Percentiles rank a stretch among this genome's conserved stretches.
phyloP scores from a whole-genome alignment of 2,329 filamentous ascomycete species.

The Phyllosticta paracitricarpa region DNA sequence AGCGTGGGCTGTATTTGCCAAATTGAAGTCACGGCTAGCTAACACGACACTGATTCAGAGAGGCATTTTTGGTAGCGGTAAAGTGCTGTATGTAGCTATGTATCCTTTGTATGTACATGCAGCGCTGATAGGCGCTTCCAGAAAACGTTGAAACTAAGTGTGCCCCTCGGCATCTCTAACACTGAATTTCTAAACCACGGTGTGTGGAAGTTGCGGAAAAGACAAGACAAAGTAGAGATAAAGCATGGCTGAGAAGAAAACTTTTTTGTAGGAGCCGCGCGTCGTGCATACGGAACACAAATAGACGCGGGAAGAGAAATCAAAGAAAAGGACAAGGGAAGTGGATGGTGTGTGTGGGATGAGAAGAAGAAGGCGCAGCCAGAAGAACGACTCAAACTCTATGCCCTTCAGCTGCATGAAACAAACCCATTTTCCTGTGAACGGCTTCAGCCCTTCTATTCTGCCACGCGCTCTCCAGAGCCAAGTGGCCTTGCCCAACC shows the following conservation, averaged over 20 bases:
- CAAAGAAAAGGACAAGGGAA: too few species aligned
- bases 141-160: not conserved
- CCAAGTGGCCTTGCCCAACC: not conserved
- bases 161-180: not conserved
- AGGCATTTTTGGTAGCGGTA: not conserved
- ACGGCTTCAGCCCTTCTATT: not conserved
- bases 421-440: not conserved
- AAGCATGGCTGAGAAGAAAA: not conserved
- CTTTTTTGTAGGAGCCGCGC: not conserved
- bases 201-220: not conserved
- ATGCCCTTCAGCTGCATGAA: not conserved
- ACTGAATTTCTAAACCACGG: not conserved
- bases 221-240: not conserved
- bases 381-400: not conserved
- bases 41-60: not conserved
- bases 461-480: not conserved
- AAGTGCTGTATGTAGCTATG: not conserved
- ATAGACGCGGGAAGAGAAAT: not conserved
- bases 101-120: not conserved
- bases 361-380: not conserved
- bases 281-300: not conserved
- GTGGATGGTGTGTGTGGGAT: too few species aligned
- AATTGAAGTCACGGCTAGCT: not conserved
- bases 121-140: not conserved
- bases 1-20: not conserved